Evolutionary conservation across 345 rosid genomes (phyloP), one percentile per base, ranked within the genome.

Genomic region (Aethionema arabicum): DNA sequence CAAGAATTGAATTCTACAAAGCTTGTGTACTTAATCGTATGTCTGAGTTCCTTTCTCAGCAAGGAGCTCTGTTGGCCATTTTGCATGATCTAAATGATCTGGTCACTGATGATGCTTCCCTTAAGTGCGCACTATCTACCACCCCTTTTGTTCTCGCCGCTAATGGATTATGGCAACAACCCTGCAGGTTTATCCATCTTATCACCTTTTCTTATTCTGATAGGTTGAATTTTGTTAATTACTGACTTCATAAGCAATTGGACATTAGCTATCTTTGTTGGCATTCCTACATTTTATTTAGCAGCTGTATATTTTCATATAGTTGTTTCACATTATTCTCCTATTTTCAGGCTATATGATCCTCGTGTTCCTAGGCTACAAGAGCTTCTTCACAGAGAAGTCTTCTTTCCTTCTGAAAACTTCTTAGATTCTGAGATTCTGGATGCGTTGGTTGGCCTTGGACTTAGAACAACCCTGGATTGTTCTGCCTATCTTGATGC

Each of bases 131-230:
- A 45, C 68, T 91, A 59, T 84, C 87, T 1, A 43, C 54, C 8
- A 79, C 80, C 4, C 89, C 95, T 62, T 88, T 91, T 82, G 92
- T 91, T 74, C 81, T 88, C 55, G 82, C 91, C 46, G 91, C 84
- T 39, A 68, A 91, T 70, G 96, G 96, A 74, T 74, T 76, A 52
- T 91, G 98, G 98, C 88, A 83, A 75, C 84, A 81, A 43, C 95
- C 98, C 58, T 88, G 90, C 59, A 88, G 98, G 98, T 88, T 39
- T 59, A 7, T 73, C 42, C 36, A 44, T 64, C 42, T 58, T 67
- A 14, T 51, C 50, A 12, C 43, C 44, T 12, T 56, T 52, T 12
- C 55, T 32, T 65, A 38, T 46, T 29, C 56, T 46, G 6, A 21
- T 39, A 54, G n/a, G 8, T 72, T 59, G 49, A 45, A 38, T 53